A percentile compares a stretch with the other conserved stretches of the same genome.
Conservation (phyloP, 2,329 filamentous ascomycete species). For the Pyricularia grisea region DNA sequence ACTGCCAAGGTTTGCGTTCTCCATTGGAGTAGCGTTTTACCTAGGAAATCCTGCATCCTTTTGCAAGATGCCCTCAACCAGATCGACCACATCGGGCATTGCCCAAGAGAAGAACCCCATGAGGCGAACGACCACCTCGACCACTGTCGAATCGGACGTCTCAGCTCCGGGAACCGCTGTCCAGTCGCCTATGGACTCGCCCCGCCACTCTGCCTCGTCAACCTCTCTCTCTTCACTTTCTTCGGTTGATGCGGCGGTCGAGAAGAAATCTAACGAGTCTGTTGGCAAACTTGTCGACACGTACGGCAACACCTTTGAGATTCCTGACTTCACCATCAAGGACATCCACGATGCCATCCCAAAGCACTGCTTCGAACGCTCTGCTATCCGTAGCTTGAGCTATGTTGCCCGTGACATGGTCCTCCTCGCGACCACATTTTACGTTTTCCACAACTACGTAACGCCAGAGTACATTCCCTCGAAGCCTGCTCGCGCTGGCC, state of each 20-base stretch:
- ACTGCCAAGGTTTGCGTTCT: not conserved
- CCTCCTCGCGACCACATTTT: constrained; percentile 68
- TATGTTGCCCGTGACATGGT: constrained; percentile 80
- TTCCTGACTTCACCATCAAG: constrained; percentile 96
- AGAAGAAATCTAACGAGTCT: constrained; percentile 19
- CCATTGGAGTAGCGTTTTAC: not conserved
- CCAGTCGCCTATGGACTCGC: constrained; percentile 50
- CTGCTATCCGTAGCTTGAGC: constrained; percentile 59
- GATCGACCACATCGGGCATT: constrained; percentile 1
- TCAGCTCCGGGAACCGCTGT: constrained; percentile 42
- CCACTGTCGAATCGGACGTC: constrained; percentile 29
- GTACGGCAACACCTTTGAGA: constrained; percentile 87
- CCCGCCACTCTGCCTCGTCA: constrained; percentile 60
- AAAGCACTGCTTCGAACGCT: constrained; percentile 92
- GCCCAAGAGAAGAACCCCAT: constrained; percentile 26
- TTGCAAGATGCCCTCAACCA: constrained; percentile 5
- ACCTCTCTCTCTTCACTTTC: constrained; percentile 88
- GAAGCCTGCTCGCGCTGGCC: constrained; percentile 51
- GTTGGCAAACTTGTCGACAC: constrained; percentile 74
- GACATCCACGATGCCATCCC: constrained; percentile 95
- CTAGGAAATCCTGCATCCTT: not conserved
- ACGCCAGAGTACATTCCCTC: constrained; percentile 76
- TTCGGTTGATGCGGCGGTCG: constrained; percentile 50
- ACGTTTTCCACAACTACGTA: constrained; percentile 79
- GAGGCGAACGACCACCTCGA: constrained; percentile 36